phyloP scores from a whole-genome alignment of 768 basidiomycete genomes.

The Inosperma sp. region DNA sequence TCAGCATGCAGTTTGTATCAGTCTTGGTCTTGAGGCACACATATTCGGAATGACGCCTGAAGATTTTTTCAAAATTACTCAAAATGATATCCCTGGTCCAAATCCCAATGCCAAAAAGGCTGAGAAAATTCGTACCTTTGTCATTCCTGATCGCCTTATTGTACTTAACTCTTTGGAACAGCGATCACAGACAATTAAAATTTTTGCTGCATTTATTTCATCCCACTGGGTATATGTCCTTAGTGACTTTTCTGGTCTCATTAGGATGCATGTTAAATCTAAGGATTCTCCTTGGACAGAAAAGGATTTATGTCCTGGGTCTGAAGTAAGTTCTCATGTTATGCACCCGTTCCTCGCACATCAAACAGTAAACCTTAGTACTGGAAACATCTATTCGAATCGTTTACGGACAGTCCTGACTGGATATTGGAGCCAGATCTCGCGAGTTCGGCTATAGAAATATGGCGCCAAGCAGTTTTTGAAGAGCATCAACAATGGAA shows the following conservation, averaged over 20 bases:
- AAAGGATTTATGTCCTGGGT: slow-evolving; percentile 2
- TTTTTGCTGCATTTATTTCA: slow-evolving; percentile 16
- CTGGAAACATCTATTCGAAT: slow-evolving; percentile 6
- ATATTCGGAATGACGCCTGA: slow-evolving; percentile 10
- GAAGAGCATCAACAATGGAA: slow-evolving; percentile 2
- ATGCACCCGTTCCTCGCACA: no score
- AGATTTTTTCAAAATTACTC: slow-evolving; percentile 8
- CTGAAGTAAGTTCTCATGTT: background rate
- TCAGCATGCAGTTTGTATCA: slow-evolving; percentile 9
- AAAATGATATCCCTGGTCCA: background rate
- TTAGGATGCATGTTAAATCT: slow-evolving; percentile 11
- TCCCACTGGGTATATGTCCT: slow-evolving; percentile 6
- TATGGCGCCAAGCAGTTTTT: background rate
- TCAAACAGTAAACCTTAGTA: no score
- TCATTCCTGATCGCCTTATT: slow-evolving; percentile 5
- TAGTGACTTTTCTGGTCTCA: slow-evolving; percentile 11
- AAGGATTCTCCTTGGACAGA: background rate
- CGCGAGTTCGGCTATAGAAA: background rate
- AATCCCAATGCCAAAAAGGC: slow-evolving; percentile 5
- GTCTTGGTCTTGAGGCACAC: slow-evolving; percentile 11
- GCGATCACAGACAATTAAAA: slow-evolving; percentile 3
- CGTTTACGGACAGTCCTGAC: slow-evolving; percentile 16
- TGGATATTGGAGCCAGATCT: slow-evolving; percentile 8
- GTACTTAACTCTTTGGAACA: background rate
- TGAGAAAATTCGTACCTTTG: background rate